Conservation (phyloP, 192 early-diverging fungal species). For the Coemansia sp. region DNA sequence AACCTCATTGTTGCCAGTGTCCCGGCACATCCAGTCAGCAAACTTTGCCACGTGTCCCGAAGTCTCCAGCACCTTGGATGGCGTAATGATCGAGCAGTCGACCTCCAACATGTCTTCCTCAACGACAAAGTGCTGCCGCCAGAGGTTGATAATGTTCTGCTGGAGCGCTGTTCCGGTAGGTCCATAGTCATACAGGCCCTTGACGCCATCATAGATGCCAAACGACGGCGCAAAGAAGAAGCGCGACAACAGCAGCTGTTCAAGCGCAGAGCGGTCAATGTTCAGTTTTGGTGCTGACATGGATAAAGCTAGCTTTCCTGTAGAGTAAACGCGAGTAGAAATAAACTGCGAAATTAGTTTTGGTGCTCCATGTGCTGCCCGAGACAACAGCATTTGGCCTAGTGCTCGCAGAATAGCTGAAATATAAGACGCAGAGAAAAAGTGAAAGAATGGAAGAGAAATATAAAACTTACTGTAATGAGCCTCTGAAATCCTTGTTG, state of each 20-base stretch:
- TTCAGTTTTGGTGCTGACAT: slow-evolving; percentile 38
- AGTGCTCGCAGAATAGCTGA: not conserved
- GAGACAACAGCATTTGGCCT: not conserved
- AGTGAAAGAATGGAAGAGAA: not conserved
- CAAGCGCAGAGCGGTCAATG: slow-evolving; percentile 64
- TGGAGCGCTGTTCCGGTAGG: slow-evolving; percentile 91
- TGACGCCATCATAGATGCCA: slow-evolving; percentile 91
- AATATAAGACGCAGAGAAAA: slow-evolving; percentile 1
- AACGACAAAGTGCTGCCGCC: slow-evolving; percentile 96
- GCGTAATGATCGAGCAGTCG: slow-evolving; percentile 98
- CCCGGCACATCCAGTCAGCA: slow-evolving; percentile 97
- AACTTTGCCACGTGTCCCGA: slow-evolving; percentile 99
- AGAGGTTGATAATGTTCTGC: slow-evolving; percentile 82
- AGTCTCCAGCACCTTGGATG: slow-evolving; percentile 90
- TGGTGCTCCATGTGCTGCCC: not conserved
- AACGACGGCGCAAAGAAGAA: slow-evolving; percentile 98
- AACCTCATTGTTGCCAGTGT: slow-evolving; percentile 87
- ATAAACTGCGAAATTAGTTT: slow-evolving; percentile 8
- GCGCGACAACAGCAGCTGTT: slow-evolving; percentile 78
- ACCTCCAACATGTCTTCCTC: slow-evolving; percentile 99
- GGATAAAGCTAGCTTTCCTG: slow-evolving; percentile 18
- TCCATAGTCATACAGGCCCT: slow-evolving; percentile 97
- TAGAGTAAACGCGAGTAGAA: slow-evolving; percentile 15
- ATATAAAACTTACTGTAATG: slow-evolving; percentile 6
- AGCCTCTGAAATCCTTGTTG: not conserved